Evolutionary conservation across 1,139 yeast species (phyloP).

Genomic region (Chernovozyma aurita): DNA sequence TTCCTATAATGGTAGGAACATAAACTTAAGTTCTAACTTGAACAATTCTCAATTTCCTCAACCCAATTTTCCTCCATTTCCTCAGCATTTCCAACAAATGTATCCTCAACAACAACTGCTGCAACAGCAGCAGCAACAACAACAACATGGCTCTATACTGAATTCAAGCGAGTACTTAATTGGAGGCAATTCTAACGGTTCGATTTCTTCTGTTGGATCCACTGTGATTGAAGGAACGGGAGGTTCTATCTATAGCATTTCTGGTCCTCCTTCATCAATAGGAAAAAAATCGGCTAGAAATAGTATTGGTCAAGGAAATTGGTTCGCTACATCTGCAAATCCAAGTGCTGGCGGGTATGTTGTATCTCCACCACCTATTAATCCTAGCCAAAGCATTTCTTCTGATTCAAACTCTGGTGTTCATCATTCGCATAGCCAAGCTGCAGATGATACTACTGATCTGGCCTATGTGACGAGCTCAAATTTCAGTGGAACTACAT

Average conservation of each 20-base stretch:
- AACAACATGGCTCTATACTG: slow-evolving; percentile 12
- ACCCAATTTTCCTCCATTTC: slow-evolving; percentile 11
- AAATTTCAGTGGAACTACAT: slow-evolving; percentile 4
- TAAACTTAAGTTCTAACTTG: slow-evolving; percentile 1
- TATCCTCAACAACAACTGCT: slow-evolving; percentile 1
- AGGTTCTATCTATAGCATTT: slow-evolving; percentile 5
- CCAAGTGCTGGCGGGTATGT: slow-evolving; percentile 6
- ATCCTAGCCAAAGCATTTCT: not conserved
- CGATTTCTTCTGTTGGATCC: slow-evolving; percentile 11
- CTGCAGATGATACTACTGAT: not conserved
- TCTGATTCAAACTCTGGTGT: slow-evolving; percentile 1
- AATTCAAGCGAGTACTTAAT: slow-evolving; percentile 12
- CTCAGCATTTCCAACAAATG: slow-evolving; percentile 14
- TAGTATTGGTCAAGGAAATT: slow-evolving; percentile 5
- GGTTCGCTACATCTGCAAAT: slow-evolving; percentile 6
- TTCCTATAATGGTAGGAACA: too few relatives aligned
- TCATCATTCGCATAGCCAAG: not conserved
- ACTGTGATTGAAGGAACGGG: slow-evolving; percentile 5
- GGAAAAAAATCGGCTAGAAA: slow-evolving; percentile 4
- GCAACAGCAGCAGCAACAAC: slow-evolving; percentile 1
- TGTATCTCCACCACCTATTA: slow-evolving; percentile 6
- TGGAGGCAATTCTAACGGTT: slow-evolving; percentile 11
- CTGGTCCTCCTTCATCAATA: slow-evolving; percentile 5
- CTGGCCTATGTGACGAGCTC: slow-evolving; percentile 4
- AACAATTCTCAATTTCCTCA: slow-evolving; percentile 3